Evolutionary conservation across 345 rosid genomes (phyloP).

Genomic region (Angophora floribunda): DNA sequence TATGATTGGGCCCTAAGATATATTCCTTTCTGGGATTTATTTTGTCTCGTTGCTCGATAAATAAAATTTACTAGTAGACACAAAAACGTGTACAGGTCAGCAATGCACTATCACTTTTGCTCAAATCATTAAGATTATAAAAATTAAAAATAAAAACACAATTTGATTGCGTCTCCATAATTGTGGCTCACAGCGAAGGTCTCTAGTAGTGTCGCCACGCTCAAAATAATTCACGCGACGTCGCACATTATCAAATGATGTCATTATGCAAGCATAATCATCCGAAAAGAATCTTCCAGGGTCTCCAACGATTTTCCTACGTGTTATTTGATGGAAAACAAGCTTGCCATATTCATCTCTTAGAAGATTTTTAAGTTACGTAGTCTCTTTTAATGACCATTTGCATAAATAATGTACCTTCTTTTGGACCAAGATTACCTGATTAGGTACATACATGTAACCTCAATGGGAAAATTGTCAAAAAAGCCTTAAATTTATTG

Average conservation of each 20-base stretch:
- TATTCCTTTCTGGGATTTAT: conserved; percentile 9
- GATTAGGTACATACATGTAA: neutral
- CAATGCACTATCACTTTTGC: neutral
- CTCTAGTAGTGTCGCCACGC: neutral
- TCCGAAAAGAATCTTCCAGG: neutral
- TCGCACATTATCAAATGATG: neutral
- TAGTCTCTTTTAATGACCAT: neutral
- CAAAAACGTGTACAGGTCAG: conserved; percentile 18
- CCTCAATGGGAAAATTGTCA: neutral
- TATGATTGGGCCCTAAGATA: conserved; percentile 10
- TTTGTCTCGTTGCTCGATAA: conserved; percentile 15
- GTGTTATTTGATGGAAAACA: neutral
- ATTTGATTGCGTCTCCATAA: neutral
- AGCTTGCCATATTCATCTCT: neutral
- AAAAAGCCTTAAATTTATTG: neutral
- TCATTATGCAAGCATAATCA: neutral
- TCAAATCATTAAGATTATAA: neutral
- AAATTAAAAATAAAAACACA: neutral
- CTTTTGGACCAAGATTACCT: neutral
- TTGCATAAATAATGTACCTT: neutral
- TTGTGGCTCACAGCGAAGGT: neutral
- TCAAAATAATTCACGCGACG: neutral
- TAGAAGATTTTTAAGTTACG: neutral
- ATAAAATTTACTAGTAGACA: neutral
- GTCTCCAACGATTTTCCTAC: neutral